Conservation (phyloP, 768 basidiomycete species). For the Russula vinacea region DNA sequence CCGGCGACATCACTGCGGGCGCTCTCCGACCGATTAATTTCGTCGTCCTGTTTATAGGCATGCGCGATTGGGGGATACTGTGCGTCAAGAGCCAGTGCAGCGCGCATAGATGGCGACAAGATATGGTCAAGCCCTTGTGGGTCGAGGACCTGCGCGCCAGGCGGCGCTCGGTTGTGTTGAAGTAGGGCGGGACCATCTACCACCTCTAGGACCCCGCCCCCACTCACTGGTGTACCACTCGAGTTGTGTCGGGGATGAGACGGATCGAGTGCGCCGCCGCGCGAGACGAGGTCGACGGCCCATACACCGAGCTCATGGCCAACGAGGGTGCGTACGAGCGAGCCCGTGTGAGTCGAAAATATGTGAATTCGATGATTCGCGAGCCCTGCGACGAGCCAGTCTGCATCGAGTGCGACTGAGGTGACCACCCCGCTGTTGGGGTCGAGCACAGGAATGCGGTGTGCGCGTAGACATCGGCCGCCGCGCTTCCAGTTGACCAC, state of each 20-base stretch:
- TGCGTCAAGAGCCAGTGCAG: constrained; percentile 48
- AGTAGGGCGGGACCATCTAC: constrained; percentile 18
- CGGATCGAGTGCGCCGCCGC: constrained; percentile 46
- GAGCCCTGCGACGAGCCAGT: constrained; percentile 86
- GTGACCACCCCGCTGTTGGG: constrained; percentile 73
- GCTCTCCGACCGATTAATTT: constrained; percentile 4
- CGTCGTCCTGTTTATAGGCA: not conserved
- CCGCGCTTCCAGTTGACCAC: constrained; percentile 32
- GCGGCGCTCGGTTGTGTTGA: constrained; percentile 26
- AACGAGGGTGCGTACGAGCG: constrained; percentile 68
- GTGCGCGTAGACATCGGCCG: constrained; percentile 27
- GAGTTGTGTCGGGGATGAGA: constrained; percentile 10
- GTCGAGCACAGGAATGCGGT: constrained; percentile 31
- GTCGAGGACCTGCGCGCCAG: constrained; percentile 19
- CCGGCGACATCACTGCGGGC: constrained; percentile 50
- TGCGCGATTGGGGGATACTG: constrained; percentile 9
- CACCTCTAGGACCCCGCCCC: constrained; percentile 12
- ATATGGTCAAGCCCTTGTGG: constrained; percentile 31
- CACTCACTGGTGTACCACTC: not conserved
- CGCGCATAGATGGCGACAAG: constrained; percentile 44
- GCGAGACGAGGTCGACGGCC: constrained; percentile 77
- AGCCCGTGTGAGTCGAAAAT: constrained; percentile 76
- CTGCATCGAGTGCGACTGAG: constrained; percentile 75
- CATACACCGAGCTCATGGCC: constrained; percentile 93
- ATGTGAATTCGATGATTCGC: constrained; percentile 82